phyloP scores from a whole-genome alignment of 2,329 filamentous ascomycete genomes.

The Plenodomus biglobosus region DNA sequence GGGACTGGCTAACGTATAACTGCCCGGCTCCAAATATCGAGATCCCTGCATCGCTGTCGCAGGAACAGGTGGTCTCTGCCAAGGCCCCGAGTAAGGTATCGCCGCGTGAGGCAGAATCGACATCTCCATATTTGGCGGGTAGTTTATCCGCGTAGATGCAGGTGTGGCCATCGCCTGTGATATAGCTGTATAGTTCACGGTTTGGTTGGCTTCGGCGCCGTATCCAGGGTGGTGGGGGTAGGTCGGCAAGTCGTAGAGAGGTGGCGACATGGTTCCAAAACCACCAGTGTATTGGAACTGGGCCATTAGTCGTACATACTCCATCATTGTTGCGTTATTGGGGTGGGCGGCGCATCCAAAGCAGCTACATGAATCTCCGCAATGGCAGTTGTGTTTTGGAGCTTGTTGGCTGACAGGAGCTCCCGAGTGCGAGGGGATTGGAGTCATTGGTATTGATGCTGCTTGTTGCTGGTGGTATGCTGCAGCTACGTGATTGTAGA shows the following conservation, averaged over 20 bases:
- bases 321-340: conserved; percentile 65
- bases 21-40: conserved; percentile 18
- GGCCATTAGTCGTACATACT: conserved; percentile 51
- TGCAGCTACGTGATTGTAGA: conserved; percentile 39
- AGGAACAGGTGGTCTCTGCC: conserved; percentile 26
- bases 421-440: conserved; percentile 12
- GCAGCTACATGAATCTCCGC: conserved; percentile 67
- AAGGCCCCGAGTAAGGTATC: conserved; percentile 19
- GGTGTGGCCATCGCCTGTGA: conserved; percentile 22
- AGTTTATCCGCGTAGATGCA: conserved; percentile 21
- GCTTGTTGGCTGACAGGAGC: conserved; percentile 37
- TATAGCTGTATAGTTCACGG: conserved; percentile 16
- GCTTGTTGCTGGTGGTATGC: conserved; percentile 36
- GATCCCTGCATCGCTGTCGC: conserved; percentile 12
- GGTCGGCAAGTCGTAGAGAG: conserved; percentile 39
- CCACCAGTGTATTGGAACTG: conserved; percentile 40
- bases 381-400: conserved; percentile 57
- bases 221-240: conserved; percentile 39
- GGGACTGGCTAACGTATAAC: conserved; percentile 10
- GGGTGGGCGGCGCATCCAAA: conserved; percentile 69
- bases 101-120: conserved; percentile 22
- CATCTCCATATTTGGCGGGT: conserved; percentile 22
- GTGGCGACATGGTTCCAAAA: conserved; percentile 34
- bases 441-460: conserved; percentile 40
- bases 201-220: conserved; percentile 26